These are phyloP conservation scores for Yarrowia bubula DNA, from an alignment of 805 yeast genomes.

Conservation along the genomic window DNA sequence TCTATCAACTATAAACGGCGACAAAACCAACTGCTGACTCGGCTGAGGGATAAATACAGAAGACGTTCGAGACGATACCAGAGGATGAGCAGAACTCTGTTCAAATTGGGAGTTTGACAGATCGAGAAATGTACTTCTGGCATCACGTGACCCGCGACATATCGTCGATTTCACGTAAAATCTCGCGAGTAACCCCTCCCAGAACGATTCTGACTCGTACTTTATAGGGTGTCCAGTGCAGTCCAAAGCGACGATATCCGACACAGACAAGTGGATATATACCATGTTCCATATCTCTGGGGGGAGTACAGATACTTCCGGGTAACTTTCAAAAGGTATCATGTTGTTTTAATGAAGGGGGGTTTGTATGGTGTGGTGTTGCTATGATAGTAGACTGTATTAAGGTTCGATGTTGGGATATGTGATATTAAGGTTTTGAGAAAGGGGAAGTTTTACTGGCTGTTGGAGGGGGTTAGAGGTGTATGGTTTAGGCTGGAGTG, in stretches of 20 bases:
- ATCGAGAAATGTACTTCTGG: not conserved
- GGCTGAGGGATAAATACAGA: not conserved
- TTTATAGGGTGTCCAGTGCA: not conserved
- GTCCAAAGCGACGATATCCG: not conserved
- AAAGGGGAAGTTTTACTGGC: no score
- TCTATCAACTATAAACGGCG: not conserved
- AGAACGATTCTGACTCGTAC: not conserved
- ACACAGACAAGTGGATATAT: not conserved
- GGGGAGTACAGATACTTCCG: not conserved
- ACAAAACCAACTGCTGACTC: not conserved
- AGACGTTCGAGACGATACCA: not conserved
- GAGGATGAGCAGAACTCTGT: not conserved
- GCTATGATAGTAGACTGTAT: no score
- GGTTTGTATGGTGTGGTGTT: not conserved
- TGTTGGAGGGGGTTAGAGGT: no score
- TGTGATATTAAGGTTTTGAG: no score
- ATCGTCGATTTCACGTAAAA: not conserved
- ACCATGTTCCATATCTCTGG: constrained; percentile 8
- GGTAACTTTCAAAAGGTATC: not conserved
- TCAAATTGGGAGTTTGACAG: not conserved
- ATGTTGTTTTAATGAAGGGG: not conserved
- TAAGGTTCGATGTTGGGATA: no score
- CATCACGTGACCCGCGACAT: not conserved
- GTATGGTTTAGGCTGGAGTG: no score
- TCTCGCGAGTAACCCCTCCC: not conserved